Percentiles rank a stretch among this genome's conserved stretches.
These are phyloP conservation scores for Corchorus capsularis DNA, from an alignment of 345 rosid genomes.

Conservation along the genomic window DNA sequence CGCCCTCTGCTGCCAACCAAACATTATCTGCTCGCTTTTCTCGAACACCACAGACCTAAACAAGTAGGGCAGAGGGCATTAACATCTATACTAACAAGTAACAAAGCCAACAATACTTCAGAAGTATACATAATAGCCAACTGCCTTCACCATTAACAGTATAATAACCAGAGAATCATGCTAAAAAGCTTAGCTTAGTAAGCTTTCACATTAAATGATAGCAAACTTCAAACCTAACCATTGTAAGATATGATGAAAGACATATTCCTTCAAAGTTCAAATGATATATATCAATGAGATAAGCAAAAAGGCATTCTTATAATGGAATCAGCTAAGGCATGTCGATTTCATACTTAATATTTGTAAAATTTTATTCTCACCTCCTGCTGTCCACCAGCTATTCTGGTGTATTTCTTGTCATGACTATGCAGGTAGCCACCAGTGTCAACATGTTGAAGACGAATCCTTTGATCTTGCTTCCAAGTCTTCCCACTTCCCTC, in stretches of 20 bases:
- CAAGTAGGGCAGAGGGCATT: slow-evolving; percentile 13
- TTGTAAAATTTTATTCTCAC: slow-evolving; percentile 37
- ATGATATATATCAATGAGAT: not conserved
- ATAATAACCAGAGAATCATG: not conserved
- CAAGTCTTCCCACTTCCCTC: slow-evolving; percentile 95
- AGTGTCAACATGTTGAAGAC: slow-evolving; percentile 96
- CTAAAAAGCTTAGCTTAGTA: not conserved
- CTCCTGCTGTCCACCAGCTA: slow-evolving; percentile 99
- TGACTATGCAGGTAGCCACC: slow-evolving; percentile 94
- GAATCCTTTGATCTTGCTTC: slow-evolving; percentile 89
- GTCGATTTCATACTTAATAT: not conserved
- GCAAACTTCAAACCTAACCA: not conserved
- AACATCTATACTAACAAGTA: not conserved
- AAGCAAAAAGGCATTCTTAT: not conserved
- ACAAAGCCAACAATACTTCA: not conserved
- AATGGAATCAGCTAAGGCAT: not conserved
- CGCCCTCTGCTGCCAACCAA: slow-evolving; percentile 98
- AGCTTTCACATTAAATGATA: not conserved
- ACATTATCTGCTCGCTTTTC: slow-evolving; percentile 87
- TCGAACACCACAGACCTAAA: slow-evolving; percentile 83
- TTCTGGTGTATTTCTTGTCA: slow-evolving; percentile 92
- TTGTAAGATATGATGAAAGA: not conserved
- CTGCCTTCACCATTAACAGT: not conserved
- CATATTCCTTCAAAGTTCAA: no score
- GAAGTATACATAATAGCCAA: not conserved